phyloP scores from a whole-genome alignment of 2,329 filamentous ascomycete species.

The Paracoccidioides brasiliensis region DNA sequence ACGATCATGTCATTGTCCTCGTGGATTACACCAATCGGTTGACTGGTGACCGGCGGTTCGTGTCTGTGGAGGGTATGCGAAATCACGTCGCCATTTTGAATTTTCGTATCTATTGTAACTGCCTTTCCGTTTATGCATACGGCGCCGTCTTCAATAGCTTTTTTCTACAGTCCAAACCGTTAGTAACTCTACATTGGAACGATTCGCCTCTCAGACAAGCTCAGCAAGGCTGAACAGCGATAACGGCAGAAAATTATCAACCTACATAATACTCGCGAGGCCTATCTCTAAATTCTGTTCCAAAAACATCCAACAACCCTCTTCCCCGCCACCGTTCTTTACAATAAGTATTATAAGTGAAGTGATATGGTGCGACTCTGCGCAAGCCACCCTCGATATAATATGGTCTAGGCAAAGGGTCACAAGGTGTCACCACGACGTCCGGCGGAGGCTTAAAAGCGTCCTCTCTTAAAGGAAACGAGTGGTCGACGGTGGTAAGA shows the following conservation, averaged over 20 bases:
- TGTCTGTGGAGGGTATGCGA: conserved; percentile 91
- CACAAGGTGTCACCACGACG: conserved; percentile 21
- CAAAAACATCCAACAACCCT: conserved; percentile 73
- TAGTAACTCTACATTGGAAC: background rate
- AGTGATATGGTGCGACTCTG: conserved; percentile 76
- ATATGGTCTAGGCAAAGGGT: conserved; percentile 57
- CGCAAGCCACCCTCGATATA: conserved; percentile 72
- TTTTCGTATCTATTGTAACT: conserved; percentile 49
- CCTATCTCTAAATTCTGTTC: conserved; percentile 81
- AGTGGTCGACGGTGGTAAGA: conserved; percentile 17
- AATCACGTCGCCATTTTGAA: conserved; percentile 82
- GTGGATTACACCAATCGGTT: conserved; percentile 69
- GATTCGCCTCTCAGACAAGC: background rate
- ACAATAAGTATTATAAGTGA: conserved; percentile 87
- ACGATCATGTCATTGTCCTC: conserved; percentile 91
- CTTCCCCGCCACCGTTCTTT: conserved; percentile 87
- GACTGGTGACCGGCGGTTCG: conserved; percentile 78
- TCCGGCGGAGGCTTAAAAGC: conserved; percentile 17
- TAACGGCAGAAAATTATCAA: conserved; percentile 7
- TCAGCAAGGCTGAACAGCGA: background rate
- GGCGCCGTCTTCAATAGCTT: conserved; percentile 65
- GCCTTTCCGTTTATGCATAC: conserved; percentile 73
- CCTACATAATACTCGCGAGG: conserved; percentile 72
- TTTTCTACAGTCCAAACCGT: conserved; percentile 35
- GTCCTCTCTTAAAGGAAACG: conserved; percentile 16